These are phyloP conservation scores for Trametes meyenii DNA, from an alignment of 768 basidiomycete species.

Conservation along the genomic window DNA sequence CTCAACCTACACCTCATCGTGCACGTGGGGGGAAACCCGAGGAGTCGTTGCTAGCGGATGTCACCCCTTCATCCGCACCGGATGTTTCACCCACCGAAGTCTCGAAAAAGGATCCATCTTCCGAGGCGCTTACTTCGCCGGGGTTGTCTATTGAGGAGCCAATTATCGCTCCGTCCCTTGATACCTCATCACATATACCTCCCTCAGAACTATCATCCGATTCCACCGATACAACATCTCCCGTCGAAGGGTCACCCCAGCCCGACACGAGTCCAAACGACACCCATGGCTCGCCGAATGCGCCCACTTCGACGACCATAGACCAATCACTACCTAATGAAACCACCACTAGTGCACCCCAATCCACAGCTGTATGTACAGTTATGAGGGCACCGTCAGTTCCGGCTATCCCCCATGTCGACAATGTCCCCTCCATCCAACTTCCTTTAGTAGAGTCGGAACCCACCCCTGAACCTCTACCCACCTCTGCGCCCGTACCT, in stretches of 20 bases:
- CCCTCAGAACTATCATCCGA: neutral
- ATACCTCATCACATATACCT: neutral
- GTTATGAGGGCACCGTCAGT: too few species aligned
- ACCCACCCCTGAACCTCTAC: too few species aligned
- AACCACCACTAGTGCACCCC: too few species aligned
- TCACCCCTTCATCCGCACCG: neutral
- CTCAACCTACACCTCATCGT: slow-evolving; percentile 13
- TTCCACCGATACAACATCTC: neutral
- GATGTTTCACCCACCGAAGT: neutral
- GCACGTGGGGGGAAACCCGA: neutral
- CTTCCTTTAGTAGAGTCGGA: too few species aligned
- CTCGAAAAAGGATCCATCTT: neutral
- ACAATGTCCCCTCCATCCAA: too few species aligned
- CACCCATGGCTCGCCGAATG: too few species aligned
- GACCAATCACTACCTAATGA: too few species aligned
- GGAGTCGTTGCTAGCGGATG: neutral
- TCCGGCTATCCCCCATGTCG: too few species aligned
- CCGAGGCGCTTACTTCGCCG: neutral
- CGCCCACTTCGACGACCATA: too few species aligned
- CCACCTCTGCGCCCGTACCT: too few species aligned
- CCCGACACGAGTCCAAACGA: too few species aligned
- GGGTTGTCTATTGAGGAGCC: slow-evolving; percentile 9
- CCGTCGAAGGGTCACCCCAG: neutral
- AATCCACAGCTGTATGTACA: too few species aligned
- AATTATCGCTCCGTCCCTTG: slow-evolving; percentile 3